Conservation (phyloP, 768 basidiomycete species). For the Termitomyces sp. region DNA sequence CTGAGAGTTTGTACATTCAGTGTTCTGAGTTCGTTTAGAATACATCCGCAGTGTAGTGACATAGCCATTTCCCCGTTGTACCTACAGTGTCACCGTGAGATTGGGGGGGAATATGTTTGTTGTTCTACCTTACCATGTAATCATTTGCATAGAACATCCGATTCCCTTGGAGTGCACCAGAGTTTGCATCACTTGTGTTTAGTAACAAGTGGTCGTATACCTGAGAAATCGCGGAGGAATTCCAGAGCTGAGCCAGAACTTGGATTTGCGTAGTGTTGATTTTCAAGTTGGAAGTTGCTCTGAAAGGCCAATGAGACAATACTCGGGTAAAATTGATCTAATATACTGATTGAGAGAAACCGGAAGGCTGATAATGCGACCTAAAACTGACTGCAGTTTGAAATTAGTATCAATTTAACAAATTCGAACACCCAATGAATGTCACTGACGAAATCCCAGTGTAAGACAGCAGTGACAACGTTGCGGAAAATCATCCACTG, state of each 20-base stretch:
- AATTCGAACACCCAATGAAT: neutral
- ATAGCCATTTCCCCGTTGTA: slow-evolving; percentile 32
- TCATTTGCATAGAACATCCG: slow-evolving; percentile 23
- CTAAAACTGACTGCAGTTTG: slow-evolving; percentile 47
- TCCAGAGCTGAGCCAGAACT: slow-evolving; percentile 34
- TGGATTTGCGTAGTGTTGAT: slow-evolving; percentile 37
- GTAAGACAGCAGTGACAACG: slow-evolving; percentile 45
- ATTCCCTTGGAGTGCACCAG: slow-evolving; percentile 18
- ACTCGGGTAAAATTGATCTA: neutral
- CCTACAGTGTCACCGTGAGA: slow-evolving; percentile 4
- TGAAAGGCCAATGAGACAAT: slow-evolving; percentile 8
- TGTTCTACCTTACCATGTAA: slow-evolving; percentile 13
- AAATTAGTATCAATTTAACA: slow-evolving; percentile 1
- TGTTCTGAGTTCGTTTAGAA: slow-evolving; percentile 53
- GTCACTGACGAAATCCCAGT: slow-evolving; percentile 67
- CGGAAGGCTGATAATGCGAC: slow-evolving; percentile 66
- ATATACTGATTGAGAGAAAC: slow-evolving; percentile 31
- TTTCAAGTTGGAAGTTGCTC: slow-evolving; percentile 36
- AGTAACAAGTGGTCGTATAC: slow-evolving; percentile 12
- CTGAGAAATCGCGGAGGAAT: slow-evolving; percentile 22
- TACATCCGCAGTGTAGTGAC: slow-evolving; percentile 62
- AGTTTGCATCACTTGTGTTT: slow-evolving; percentile 22
- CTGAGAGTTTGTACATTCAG: slow-evolving; percentile 60
- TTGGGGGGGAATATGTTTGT: neutral
- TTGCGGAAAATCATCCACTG: slow-evolving; percentile 72